A percentile compares a stretch with the other conserved stretches of the same genome.
Evolutionary conservation across 352 stramenopile species (phyloP).

Genomic region (Phytopythium litorale): DNA sequence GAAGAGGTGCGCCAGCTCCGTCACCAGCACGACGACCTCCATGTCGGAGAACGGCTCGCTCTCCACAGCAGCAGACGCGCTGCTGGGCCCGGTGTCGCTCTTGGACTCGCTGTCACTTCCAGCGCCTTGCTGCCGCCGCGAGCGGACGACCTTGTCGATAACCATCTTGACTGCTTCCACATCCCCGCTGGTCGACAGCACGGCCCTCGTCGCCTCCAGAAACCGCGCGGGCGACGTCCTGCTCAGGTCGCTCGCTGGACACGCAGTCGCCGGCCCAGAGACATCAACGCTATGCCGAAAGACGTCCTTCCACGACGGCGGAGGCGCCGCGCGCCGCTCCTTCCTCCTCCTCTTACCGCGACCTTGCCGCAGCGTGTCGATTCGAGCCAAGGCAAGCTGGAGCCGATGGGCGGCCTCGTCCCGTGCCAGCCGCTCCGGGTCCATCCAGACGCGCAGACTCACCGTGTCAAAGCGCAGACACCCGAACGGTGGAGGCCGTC

Average conservation of each 20-base stretch:
- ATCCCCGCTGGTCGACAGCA: conserved; percentile 17
- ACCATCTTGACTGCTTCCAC: conserved; percentile 18
- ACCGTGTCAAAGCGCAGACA: conserved; percentile 26
- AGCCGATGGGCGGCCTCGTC: conserved; percentile 4
- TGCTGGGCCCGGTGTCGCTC: background rate
- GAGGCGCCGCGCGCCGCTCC: too few species aligned
- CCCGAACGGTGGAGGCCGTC: conserved; percentile 21
- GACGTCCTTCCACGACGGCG: conserved; percentile 6
- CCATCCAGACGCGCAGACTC: conserved; percentile 33
- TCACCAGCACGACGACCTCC: conserved; percentile 20
- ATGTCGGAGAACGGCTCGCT: conserved; percentile 6
- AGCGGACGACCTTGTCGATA: conserved; percentile 9
- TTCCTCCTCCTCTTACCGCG: background rate
- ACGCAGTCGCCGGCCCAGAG: background rate
- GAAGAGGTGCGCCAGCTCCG: conserved; percentile 21
- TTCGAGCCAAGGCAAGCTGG: conserved; percentile 5
- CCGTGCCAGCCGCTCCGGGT: conserved; percentile 10
- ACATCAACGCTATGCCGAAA: conserved; percentile 24
- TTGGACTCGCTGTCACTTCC: conserved; percentile 6
- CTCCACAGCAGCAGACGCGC: background rate
- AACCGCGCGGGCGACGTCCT: conserved; percentile 8
- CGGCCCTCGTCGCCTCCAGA: conserved; percentile 1
- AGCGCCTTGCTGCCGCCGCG: background rate
- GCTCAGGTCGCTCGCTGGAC: conserved; percentile 1
- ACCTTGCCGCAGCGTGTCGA: background rate